Evolutionary conservation across 257 asterid genomes (phyloP).

Genomic region (Solanum appendiculatum): DNA sequence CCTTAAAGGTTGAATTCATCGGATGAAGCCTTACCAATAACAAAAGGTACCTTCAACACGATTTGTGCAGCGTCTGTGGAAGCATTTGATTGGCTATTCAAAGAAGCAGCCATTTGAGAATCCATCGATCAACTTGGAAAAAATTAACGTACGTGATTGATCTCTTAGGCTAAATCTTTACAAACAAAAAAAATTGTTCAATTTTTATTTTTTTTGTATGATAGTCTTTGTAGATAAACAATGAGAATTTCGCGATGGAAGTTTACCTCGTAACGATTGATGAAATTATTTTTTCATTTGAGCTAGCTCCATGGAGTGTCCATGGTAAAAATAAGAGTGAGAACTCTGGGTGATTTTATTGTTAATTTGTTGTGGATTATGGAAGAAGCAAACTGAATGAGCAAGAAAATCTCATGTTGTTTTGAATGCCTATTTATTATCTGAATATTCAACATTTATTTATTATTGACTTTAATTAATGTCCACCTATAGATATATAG

Average conservation of each 20-base stretch:
- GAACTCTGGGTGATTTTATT: not conserved
- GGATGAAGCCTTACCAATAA: conserved; percentile 39
- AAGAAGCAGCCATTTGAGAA: conserved; percentile 16
- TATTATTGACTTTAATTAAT: not conserved
- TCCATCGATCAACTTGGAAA: conserved; percentile 9
- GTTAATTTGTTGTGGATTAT: not conserved
- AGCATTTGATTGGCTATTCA: conserved; percentile 16
- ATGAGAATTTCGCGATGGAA: not conserved
- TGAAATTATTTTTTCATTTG: not conserved
- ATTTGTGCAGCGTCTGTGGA: conserved; percentile 9
- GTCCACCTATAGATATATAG: not conserved
- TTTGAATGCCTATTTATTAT: not conserved
- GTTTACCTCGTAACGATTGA: not conserved
- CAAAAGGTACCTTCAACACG: conserved; percentile 53
- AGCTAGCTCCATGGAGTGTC: not conserved
- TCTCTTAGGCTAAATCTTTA: not conserved
- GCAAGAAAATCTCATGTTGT: conserved; percentile 3
- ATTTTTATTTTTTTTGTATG: not conserved
- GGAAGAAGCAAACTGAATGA: not conserved
- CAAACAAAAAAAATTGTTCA: too few relatives aligned
- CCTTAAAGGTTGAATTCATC: not conserved
- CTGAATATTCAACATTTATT: not conserved
- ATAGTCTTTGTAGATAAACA: not conserved
- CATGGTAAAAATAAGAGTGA: not conserved
- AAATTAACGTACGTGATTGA: not conserved